A percentile compares a stretch with the other conserved stretches of the same genome.
phyloP scores from a whole-genome alignment of 805 yeast genomes.

The Hanseniaspora mollemarum region DNA sequence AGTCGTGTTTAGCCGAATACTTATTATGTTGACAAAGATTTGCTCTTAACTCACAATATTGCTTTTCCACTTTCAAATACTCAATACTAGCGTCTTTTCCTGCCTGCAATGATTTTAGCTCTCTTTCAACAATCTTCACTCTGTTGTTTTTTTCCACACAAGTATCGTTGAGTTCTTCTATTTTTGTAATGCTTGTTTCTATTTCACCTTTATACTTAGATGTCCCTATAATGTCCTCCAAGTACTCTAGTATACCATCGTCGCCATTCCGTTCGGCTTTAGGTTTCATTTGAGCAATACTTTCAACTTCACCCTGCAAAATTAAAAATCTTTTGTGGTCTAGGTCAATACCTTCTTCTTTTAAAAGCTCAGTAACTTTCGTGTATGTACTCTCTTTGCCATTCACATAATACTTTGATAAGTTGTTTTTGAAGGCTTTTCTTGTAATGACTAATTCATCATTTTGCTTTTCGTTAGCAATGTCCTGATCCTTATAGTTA shows the following conservation, averaged over 20 bases:
- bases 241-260: slow-evolving; percentile 85
- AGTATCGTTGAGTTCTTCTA: slow-evolving; percentile 66
- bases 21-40: slow-evolving; percentile 45
- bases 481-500: slow-evolving; percentile 50
- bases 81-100: slow-evolving; percentile 59
- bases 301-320: slow-evolving; percentile 95
- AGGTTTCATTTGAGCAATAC: slow-evolving; percentile 97
- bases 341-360: slow-evolving; percentile 77
- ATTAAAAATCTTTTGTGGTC: slow-evolving; percentile 91
- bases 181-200: slow-evolving; percentile 46
- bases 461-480: slow-evolving; percentile 41
- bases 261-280: slow-evolving; percentile 87
- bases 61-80: slow-evolving; percentile 55
- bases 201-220: slow-evolving; percentile 67
- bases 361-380: slow-evolving; percentile 63
- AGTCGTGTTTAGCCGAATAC: slow-evolving; percentile 31
- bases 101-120: slow-evolving; percentile 50
- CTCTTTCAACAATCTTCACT: slow-evolving; percentile 67
- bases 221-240: slow-evolving; percentile 96
- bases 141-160: slow-evolving; percentile 74
- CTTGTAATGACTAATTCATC: slow-evolving; percentile 60
- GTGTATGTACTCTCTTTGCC: slow-evolving; percentile 58
- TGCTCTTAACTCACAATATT: slow-evolving; percentile 42
- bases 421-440: slow-evolving; percentile 62
- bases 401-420: slow-evolving; percentile 69